Evolutionary conservation across 1,284 basidiomycete genomes (phyloP).

Genomic region (Tilletia setariae): DNA sequence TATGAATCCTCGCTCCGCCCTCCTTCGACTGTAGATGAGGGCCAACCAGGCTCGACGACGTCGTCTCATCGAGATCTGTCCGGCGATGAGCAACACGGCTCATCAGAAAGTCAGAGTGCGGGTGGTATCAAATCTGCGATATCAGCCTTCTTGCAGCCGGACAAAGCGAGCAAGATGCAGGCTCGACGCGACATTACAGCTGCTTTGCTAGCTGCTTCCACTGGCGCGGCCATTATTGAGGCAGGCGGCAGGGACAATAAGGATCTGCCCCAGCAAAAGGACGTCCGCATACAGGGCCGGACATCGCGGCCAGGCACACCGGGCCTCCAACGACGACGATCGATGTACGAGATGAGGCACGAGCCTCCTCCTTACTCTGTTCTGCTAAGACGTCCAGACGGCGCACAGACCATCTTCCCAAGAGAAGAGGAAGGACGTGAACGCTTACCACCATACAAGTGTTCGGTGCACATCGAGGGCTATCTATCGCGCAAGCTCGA

Average conservation of each 20-base stretch:
- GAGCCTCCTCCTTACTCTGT: constrained; percentile 47
- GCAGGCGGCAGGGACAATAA: background rate
- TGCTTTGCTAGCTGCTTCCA: constrained; percentile 4
- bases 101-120: background rate
- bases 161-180: background rate
- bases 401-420: constrained; percentile 21
- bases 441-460: constrained; percentile 75
- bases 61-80: too few relatives aligned
- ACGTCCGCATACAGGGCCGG: too few relatives aligned
- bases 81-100: too few relatives aligned
- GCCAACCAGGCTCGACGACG: too few relatives aligned
- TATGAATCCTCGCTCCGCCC: too few relatives aligned
- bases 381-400: constrained; percentile 45
- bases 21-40: too few relatives aligned
- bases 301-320: background rate
- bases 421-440: constrained; percentile 68
- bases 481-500: constrained; percentile 92
- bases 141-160: background rate
- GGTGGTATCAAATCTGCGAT: background rate
- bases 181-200: constrained; percentile 4
- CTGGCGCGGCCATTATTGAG: background rate
- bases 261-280: background rate
- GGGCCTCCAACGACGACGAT: constrained; percentile 33
- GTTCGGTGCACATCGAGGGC: constrained; percentile 78
- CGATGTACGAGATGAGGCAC: constrained; percentile 46